phyloP scores from a whole-genome alignment of 345 rosid genomes.

The Mallotus nudiflorus region DNA sequence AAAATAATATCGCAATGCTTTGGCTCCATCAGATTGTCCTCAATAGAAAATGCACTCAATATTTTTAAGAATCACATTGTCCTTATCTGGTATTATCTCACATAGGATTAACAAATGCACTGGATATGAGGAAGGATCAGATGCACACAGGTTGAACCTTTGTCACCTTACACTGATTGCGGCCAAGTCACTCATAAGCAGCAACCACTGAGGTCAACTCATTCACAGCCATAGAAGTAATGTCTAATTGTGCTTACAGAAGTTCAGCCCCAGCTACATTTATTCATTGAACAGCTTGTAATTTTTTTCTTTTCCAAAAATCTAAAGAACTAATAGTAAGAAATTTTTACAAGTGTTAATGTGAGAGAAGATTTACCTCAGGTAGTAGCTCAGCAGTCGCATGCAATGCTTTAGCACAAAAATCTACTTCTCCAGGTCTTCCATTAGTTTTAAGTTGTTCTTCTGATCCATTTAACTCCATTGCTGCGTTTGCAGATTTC shows the following conservation, averaged over 20 bases:
- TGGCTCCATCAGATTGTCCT: constrained; percentile 6
- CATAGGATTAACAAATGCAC: not conserved
- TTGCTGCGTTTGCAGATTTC: constrained; percentile 34
- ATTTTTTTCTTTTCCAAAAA: not conserved
- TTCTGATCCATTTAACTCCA: constrained; percentile 32
- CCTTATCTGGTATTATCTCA: not conserved
- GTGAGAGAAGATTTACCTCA: constrained; percentile 42
- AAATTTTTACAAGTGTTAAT: constrained; percentile 14
- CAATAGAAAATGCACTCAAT: not conserved
- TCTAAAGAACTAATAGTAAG: not conserved
- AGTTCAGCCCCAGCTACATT: constrained; percentile 6
- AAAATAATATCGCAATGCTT: not conserved
- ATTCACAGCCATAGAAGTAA: constrained; percentile 4
- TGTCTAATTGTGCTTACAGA: not conserved
- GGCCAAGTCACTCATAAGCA: not conserved
- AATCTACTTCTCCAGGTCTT: constrained; percentile 29
- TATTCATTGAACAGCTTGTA: constrained; percentile 12
- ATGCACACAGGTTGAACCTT: constrained; percentile 1
- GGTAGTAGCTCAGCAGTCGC: constrained; percentile 21
- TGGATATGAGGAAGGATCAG: not conserved
- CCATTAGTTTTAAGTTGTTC: constrained; percentile 38
- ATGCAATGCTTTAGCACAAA: constrained; percentile 26
- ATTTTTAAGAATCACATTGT: not conserved
- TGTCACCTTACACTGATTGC: not conserved
- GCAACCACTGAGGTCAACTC: not conserved